These are phyloP conservation scores for Corniculantispora saksenae DNA, from an alignment of 2,329 filamentous ascomycete species.

Conservation along the genomic window DNA sequence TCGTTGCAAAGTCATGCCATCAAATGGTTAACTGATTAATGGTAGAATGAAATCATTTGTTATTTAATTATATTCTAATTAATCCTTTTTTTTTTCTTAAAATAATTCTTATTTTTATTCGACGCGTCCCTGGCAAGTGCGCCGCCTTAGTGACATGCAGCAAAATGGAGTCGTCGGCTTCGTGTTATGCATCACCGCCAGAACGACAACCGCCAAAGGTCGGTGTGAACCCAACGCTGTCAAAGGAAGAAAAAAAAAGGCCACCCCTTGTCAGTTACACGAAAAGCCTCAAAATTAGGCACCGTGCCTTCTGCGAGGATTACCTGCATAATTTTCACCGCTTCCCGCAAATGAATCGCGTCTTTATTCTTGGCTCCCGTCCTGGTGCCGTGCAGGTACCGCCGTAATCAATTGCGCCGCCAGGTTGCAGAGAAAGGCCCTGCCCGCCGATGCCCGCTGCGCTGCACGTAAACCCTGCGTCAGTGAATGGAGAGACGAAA, in stretches of 20 bases:
- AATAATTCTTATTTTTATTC: too few relatives aligned
- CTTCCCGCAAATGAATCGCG: not conserved
- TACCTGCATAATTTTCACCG: not conserved
- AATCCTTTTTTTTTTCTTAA: too few relatives aligned
- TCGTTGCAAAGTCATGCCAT: too few relatives aligned
- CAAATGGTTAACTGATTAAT: too few relatives aligned
- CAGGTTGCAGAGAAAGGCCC: not conserved
- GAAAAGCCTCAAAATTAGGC: too few relatives aligned
- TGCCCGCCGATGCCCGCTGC: not conserved
- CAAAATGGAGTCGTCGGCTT: not conserved
- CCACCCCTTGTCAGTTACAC: not conserved
- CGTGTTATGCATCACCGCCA: not conserved
- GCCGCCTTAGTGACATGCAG: not conserved
- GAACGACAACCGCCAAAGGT: too few relatives aligned
- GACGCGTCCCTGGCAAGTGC: not conserved
- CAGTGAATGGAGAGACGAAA: too few relatives aligned
- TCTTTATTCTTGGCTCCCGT: too few relatives aligned
- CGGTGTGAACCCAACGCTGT: conserved; percentile 2
- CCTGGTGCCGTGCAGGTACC: too few relatives aligned
- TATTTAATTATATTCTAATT: not conserved
- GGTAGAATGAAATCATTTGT: too few relatives aligned
- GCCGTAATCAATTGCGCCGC: not conserved
- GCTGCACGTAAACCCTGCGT: too few relatives aligned
- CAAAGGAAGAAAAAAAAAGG: too few relatives aligned
- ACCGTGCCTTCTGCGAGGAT: not conserved